A percentile compares a stretch with the other conserved stretches of the same genome.
phyloP scores from a whole-genome alignment of 2,329 filamentous ascomycete genomes.

The Clonostachys rhizophaga region DNA sequence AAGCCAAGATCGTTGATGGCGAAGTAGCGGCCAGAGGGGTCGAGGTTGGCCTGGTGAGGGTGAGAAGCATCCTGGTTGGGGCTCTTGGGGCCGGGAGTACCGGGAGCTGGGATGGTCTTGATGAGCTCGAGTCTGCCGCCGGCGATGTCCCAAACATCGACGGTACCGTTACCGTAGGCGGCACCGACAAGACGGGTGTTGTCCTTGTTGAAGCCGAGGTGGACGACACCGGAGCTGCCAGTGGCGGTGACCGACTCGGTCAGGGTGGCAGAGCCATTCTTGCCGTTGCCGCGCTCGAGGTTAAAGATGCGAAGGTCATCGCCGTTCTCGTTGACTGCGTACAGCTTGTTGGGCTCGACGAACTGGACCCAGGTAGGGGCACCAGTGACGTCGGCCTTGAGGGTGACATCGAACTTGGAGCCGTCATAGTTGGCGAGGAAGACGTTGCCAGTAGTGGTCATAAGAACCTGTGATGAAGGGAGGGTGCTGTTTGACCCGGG shows the following conservation, averaged over 20 bases:
- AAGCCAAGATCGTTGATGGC: conserved; percentile 43
- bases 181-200: conserved; percentile 38
- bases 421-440: conserved; percentile 34
- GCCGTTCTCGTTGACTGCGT: conserved; percentile 42
- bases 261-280: conserved; percentile 15
- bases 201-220: conserved; percentile 39
- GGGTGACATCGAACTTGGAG: conserved; percentile 25
- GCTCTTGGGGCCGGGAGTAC: conserved; percentile 21
- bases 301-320: conserved; percentile 30
- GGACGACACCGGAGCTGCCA: conserved; percentile 38
- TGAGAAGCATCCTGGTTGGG: conserved; percentile 25
- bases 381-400: conserved; percentile 23
- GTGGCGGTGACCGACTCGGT: conserved; percentile 15
- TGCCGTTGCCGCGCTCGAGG: conserved; percentile 12
- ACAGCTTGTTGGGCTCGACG: conserved; percentile 30
- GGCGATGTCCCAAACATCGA: conserved; percentile 41
- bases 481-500: no score
- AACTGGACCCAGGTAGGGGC: conserved; percentile 41
- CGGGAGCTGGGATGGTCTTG: conserved; percentile 28
- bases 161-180: conserved; percentile 29
- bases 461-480: not conserved
- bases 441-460: conserved; percentile 21
- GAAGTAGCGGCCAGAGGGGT: conserved; percentile 44
- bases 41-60: conserved; percentile 42
- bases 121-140: conserved; percentile 25